A percentile compares a stretch with the other conserved stretches of the same genome.
Conservation (phyloP, 1,284 basidiomycete species). For the Peniophora sp. region DNA sequence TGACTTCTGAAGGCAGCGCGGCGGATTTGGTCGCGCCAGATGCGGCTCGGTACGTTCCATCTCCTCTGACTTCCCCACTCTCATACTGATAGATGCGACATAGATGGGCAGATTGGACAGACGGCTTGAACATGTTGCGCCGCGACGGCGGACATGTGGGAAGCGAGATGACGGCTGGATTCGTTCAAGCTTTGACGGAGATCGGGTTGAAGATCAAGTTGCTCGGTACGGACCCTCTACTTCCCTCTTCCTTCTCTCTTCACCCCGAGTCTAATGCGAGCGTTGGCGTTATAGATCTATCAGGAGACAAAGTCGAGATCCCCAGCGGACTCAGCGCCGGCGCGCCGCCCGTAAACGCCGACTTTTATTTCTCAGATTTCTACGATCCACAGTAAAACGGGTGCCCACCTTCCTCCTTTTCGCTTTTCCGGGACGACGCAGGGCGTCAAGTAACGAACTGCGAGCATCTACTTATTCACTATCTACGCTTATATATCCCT, state of each 20-base stretch:
- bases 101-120: slow-evolving; percentile 89
- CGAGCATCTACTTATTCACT: too few relatives aligned
- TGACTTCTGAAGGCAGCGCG: slow-evolving; percentile 68
- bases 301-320: slow-evolving; percentile 89
- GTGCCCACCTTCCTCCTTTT: too few relatives aligned
- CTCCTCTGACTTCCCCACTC: too few relatives aligned
- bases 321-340: slow-evolving; percentile 67
- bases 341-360: slow-evolving; percentile 69
- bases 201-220: slow-evolving; percentile 93
- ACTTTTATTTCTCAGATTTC: slow-evolving; percentile 83
- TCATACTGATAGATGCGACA: too few relatives aligned
- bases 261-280: neutral
- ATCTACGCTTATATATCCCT: too few relatives aligned
- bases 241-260: too few relatives aligned
- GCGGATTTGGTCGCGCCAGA: slow-evolving; percentile 87
- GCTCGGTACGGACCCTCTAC: slow-evolving; percentile 58
- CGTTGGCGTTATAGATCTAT: slow-evolving; percentile 82
- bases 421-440: too few relatives aligned
- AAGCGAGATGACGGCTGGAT: slow-evolving; percentile 79
- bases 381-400: slow-evolving; percentile 19
- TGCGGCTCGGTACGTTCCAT: slow-evolving; percentile 39
- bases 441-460: too few relatives aligned
- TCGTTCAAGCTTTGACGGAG: slow-evolving; percentile 83
- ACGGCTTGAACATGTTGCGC: slow-evolving; percentile 85
- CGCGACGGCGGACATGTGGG: slow-evolving; percentile 74